A percentile compares a stretch with the other conserved stretches of the same genome.
phyloP scores from a whole-genome alignment of 202 grass and related monocot species.

The Setaria viridis region DNA sequence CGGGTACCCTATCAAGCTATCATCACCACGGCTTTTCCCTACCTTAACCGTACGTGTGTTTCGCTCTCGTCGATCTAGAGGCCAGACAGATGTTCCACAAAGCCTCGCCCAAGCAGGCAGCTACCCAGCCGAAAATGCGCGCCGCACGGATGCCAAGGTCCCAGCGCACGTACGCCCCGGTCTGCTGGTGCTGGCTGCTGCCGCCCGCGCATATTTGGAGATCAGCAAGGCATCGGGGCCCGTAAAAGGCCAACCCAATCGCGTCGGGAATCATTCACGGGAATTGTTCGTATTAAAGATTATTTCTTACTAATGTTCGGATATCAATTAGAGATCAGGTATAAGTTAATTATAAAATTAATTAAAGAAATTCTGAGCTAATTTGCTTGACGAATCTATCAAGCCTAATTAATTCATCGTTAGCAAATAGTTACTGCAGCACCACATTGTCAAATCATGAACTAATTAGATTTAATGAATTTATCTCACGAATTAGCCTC shows the following conservation, averaged over 20 bases:
- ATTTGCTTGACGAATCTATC: too few species aligned
- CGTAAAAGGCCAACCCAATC: background rate
- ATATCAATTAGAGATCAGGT: too few species aligned
- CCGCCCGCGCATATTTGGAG: slow-evolving; percentile 39
- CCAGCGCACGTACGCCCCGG: slow-evolving; percentile 24
- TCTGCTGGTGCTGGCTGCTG: background rate
- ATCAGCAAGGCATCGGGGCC: background rate
- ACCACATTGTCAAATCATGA: too few species aligned
- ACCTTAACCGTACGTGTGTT: background rate
- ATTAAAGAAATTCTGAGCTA: too few species aligned
- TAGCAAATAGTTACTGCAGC: too few species aligned
- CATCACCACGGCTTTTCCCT: background rate
- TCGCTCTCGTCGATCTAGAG: background rate
- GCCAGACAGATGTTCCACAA: slow-evolving; percentile 24
- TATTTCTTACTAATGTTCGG: too few species aligned
- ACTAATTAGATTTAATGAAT: too few species aligned
- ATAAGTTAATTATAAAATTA: too few species aligned
- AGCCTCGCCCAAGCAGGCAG: background rate
- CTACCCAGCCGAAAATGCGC: background rate
- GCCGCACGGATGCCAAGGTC: background rate
- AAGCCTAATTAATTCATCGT: too few species aligned
- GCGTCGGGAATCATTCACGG: slow-evolving; percentile 12
- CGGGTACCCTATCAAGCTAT: background rate
- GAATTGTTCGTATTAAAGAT: too few species aligned
- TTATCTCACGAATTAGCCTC: too few species aligned